These are phyloP conservation scores for Fimicolochytrium jonesii DNA, from an alignment of 192 early-diverging fungal species.

Conservation along the genomic window DNA sequence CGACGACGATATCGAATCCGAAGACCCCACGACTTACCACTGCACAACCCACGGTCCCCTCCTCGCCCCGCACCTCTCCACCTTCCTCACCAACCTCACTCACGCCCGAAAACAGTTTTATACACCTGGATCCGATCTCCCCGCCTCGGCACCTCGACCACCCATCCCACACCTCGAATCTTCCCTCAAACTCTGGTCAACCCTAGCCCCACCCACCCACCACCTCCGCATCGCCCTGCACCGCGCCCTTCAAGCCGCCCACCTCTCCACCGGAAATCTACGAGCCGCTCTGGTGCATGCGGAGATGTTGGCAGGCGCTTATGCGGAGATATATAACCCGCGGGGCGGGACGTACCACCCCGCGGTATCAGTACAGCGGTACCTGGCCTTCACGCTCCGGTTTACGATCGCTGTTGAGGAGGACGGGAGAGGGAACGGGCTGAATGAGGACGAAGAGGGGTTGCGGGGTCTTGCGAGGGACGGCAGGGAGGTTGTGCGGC, in stretches of 20 bases:
- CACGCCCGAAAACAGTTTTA: background rate
- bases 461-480: background rate
- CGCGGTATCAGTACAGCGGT: background rate
- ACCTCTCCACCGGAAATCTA: background rate
- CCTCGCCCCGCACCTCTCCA: background rate
- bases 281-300: background rate
- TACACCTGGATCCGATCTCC: no score
- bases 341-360: background rate
- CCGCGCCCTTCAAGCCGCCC: background rate
- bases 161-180: no score
- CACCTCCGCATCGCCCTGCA: background rate
- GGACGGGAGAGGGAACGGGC: no score
- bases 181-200: no score
- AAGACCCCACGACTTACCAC: no score
- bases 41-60: no score
- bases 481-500: background rate
- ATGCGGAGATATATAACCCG: background rate
- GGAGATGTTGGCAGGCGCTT: background rate
- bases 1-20: no score
- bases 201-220: no score
- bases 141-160: no score
- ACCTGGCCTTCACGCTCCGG: background rate
- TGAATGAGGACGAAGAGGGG: background rate
- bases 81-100: background rate
- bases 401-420: no score